A percentile compares a stretch with the other conserved stretches of the same genome.
These are phyloP conservation scores for Harringtonia lauricola DNA, from an alignment of 2,329 filamentous ascomycete genomes.

Conservation along the genomic window DNA sequence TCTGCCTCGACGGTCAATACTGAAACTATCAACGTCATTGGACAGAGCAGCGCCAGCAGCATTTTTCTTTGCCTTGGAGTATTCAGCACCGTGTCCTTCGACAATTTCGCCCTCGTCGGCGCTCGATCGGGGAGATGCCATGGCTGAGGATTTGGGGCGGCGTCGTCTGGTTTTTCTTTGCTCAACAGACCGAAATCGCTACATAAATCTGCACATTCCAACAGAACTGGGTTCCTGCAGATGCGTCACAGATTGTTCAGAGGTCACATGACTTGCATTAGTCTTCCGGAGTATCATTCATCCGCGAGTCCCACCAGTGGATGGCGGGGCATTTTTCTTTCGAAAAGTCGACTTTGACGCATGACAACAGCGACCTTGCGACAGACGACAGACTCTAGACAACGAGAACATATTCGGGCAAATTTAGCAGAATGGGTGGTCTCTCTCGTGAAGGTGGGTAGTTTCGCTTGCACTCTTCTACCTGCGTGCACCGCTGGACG, in stretches of 20 bases:
- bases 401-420: not conserved
- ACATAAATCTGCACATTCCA: no score
- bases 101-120: conserved; percentile 83
- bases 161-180: not conserved
- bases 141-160: conserved; percentile 3
- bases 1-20: conserved; percentile 72
- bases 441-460: conserved; percentile 51
- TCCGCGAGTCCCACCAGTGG: no score
- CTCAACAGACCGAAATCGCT: no score
- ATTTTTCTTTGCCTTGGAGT: conserved; percentile 73
- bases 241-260: no score
- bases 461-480: no score
- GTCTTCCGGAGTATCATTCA: no score
- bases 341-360: no score
- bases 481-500: not conserved
- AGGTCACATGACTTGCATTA: no score
- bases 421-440: conserved; percentile 46
- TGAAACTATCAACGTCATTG: conserved; percentile 59
- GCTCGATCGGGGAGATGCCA: conserved; percentile 35
- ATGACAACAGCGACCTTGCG: no score
- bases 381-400: not conserved
- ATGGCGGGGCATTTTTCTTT: no score
- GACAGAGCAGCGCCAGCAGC: conserved; percentile 5
- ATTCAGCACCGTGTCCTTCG: conserved; percentile 50
- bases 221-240: no score